Evolutionary conservation across 2,329 filamentous ascomycete genomes (phyloP).

Genomic region (Colletotrichum agaves): DNA sequence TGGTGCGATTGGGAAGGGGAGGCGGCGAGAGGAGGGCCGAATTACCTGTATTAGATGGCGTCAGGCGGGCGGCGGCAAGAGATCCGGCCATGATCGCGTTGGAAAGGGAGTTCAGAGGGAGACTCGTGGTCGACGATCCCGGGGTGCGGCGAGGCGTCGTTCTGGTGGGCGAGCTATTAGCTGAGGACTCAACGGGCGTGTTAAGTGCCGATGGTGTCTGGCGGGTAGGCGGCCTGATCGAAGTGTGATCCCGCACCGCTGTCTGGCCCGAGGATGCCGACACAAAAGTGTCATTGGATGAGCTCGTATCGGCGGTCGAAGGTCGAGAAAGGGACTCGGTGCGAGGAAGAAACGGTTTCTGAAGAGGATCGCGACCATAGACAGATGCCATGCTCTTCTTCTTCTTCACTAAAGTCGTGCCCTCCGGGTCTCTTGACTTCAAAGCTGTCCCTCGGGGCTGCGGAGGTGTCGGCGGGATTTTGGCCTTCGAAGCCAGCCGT

Average conservation of each 20-base stretch:
- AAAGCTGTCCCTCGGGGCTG: conserved; percentile 44
- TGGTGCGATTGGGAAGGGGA: conserved; percentile 54
- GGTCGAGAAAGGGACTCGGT: conserved; percentile 32
- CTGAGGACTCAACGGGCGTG: conserved; percentile 23
- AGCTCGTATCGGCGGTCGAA: conserved; percentile 38
- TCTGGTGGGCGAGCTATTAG: conserved; percentile 50
- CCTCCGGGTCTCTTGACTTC: neutral
- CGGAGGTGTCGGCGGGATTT: conserved; percentile 50
- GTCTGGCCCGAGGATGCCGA: conserved; percentile 46
- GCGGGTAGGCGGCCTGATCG: neutral
- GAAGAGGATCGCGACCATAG: neutral
- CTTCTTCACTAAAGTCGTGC: neutral
- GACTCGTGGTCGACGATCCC: conserved; percentile 48
- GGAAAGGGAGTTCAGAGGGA: conserved; percentile 73
- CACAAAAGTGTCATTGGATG: conserved; percentile 41
- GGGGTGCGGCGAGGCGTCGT: conserved; percentile 44
- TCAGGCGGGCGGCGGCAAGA: conserved; percentile 71
- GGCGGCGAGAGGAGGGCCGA: conserved; percentile 52
- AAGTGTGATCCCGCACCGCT: conserved; percentile 1
- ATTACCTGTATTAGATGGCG: conserved; percentile 53
- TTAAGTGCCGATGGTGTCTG: conserved; percentile 17
- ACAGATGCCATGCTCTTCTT: conserved; percentile 16
- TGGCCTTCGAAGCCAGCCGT: conserved; percentile 40
- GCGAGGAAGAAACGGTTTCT: neutral
- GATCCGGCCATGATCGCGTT: conserved; percentile 81